Evolutionary conservation across 768 basidiomycete genomes (phyloP), one percentile per base, ranked within the genome.

Genomic region (Thelephora aurantiotincta): DNA sequence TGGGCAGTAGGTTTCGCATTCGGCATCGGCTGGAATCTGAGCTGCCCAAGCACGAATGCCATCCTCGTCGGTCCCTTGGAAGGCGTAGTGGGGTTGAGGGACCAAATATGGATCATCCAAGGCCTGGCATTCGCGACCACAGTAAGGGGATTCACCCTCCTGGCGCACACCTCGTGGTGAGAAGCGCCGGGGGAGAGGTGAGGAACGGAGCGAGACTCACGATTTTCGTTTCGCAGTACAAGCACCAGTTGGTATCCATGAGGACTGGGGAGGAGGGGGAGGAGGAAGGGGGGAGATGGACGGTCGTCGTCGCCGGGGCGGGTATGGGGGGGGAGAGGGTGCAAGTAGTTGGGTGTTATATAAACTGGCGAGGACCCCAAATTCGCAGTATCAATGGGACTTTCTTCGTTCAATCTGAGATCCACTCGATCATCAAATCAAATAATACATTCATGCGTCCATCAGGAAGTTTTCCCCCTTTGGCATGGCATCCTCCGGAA

Each of bases 191-290:
- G 5, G 48, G 26, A 36, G 44, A 18, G 38, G 51, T n/a, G 35
- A 30, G 35, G 23, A 33, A 19, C 36, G 46, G 50, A 35, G 42
- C n/a, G 47, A 44, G 43, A 73, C 76, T 34, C 60, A 75, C 81
- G 52, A 79, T 62, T 54, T 70, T 73, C 52, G 71, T 69, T 53
- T 71, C 68, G 68, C 82, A 86, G 48, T 69, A 67, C 54, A 84
- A 67, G 60, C 82, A 86, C 78, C 78, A 82, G 66, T 82, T 74
- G 53, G 73, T 70, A 63, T 82, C 80, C 72, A 80, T 76, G 55
- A 36, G 2, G 19, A 33, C 42, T 48, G 26, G 41, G 36, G 45
- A 51, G 56, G 47, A 53, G 60, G 46, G 42, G 56, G 48, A 52
- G 54, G 52, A 45, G 52, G 54, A 46, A 49, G 46, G 51, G 52